Evolutionary conservation across 2,329 filamentous ascomycete genomes (phyloP), one percentile per base, ranked within the genome.

Genomic region (Aureobasidium sp.): DNA sequence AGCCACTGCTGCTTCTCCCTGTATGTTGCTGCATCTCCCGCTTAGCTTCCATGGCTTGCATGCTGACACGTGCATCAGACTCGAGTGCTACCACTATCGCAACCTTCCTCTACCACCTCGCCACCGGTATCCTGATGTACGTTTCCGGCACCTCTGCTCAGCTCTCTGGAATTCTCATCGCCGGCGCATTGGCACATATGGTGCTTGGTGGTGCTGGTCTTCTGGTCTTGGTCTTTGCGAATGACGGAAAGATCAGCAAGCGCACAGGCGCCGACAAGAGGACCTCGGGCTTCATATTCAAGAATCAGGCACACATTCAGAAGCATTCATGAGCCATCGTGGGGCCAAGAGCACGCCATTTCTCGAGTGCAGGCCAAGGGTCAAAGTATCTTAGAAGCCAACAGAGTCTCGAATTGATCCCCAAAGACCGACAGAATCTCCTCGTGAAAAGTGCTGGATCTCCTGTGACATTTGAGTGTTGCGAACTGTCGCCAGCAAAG

Each of bases 221-320:
- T n/a, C 89, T 86, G 85, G 85, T 80, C 66, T 71, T 82, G 60
- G 68, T 84, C 58, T 84, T 84, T 70, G 81, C 79, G 0, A 83
- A 77, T 61, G 80, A 76, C 32, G 83, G 84, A 1, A 76, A 78
- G 64, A 84, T 87, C 62, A 84, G 80, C 68, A 79, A 80, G 67
- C 82, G 80, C 72, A 87, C 84, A 0, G 84, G 85, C 0, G 83
- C 81, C 15, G 86, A 87, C 68, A 87, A 87, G 77, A 76, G 86
- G 67, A 86, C 80, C 13, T 80, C 80, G 64, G 84, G 83, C 3
- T 88, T 84, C 67, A 85, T 85, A 4, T 87, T 88, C 70, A 78
- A 78, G 66, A 87, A 87, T 67, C 68, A 67, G 1, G 82, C 84
- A 70, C 80, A 82, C 44, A 77, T 78, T 47, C 80, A 80, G 69